phyloP scores from a whole-genome alignment of 108 stramenopile species.

The Epithemia pelagica region DNA sequence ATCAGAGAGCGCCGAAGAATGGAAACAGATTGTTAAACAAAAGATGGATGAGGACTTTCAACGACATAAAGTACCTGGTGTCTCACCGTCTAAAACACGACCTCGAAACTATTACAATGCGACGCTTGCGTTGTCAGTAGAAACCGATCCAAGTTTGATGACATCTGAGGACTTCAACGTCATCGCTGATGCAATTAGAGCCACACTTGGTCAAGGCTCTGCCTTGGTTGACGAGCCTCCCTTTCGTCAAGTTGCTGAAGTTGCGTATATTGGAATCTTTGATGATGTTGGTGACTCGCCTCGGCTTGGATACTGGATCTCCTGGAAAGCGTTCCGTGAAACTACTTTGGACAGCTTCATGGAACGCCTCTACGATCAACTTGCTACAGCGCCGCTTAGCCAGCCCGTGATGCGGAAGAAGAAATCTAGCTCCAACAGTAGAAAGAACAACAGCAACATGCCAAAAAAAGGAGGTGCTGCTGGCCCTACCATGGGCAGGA shows the following conservation, averaged over 20 bases:
- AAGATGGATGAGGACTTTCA: background rate
- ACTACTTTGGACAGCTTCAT: background rate
- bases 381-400: background rate
- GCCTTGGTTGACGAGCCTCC: background rate
- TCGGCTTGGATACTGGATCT: background rate
- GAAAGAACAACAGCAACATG: background rate
- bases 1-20: background rate
- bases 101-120: background rate
- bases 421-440: no score
- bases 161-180: background rate
- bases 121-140: background rate
- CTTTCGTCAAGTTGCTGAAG: background rate
- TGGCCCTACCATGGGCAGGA: background rate
- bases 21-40: background rate
- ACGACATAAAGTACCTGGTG: background rate
- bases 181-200: slow-evolving; percentile 1
- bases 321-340: background rate
- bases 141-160: background rate
- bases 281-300: background rate
- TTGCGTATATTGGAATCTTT: background rate
- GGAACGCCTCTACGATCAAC: background rate
- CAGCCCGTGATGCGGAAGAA: background rate
- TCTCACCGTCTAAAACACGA: background rate
- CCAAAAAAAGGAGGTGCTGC: no score
- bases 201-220: background rate